Evolutionary conservation across 345 rosid genomes (phyloP), one percentile per base, ranked within the genome.

Genomic region (Limnanthes douglasii): DNA sequence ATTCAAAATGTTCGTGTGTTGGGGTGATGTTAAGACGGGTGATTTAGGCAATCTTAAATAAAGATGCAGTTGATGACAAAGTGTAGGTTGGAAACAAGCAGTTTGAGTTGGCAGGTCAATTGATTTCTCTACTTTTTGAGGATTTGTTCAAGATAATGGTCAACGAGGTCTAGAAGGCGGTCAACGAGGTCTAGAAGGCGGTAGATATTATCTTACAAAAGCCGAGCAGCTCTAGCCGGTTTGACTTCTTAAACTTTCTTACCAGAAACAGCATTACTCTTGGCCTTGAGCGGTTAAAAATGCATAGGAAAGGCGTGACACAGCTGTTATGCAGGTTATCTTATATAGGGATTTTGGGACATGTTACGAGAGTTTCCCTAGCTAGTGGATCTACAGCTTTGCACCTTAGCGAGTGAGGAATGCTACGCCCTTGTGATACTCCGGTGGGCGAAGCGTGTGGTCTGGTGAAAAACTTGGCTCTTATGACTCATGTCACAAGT

Each of bases 321-420:
- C 95, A 88, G 90, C 93, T 79, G 22, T 60, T 88, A 12, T 60
- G 47, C n/a, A 70, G 97, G 62, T 59, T 88, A 54, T 79, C 97
- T 27, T 88, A 63, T 47, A 88, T 88, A 8, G 83, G 74, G 28
- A 51, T 75, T 43, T 14, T 83, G 73, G 97, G 97, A 50, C 65
- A 63, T 37, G 68, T 83, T 69, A 88, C 95, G 21, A 79, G 69
- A 66, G 51, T 83, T 49, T 34, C 49, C 17, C 95, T 93, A 88
- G 97, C 79, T 31, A 83, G 97, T 68, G 97, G 97, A 63, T 93
- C 95, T 13, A 76, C 93, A 61, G 94, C 97, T 11, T 72, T 88
- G 71, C 95, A 88, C 59, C 97, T 95, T 28, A 88, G 95, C 55
- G 93, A n/a, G n/a, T 88, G 97, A 93, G 97, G 97, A 11, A 88